Conservation (phyloP, 352 stramenopile species). For the Phytophthora citrophthora region DNA sequence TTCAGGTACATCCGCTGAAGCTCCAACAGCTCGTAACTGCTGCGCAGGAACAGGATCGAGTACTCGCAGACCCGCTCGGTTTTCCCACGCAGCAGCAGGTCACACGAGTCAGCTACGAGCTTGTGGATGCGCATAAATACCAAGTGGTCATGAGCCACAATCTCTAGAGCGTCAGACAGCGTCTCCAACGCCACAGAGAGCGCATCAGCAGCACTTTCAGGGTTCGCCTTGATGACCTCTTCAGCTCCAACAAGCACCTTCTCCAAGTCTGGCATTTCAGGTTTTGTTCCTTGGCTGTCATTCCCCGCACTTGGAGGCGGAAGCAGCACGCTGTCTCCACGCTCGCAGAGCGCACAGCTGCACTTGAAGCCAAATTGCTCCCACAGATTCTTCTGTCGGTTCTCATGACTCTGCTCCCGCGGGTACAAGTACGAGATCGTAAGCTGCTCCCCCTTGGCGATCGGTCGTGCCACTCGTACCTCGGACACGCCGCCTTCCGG, state of each 20-base stretch:
- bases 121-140: constrained; percentile 92
- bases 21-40: constrained; percentile 87
- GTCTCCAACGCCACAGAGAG: constrained; percentile 78
- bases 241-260: constrained; percentile 64
- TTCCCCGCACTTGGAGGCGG: constrained; percentile 29
- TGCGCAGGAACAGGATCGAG: constrained; percentile 88
- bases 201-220: constrained; percentile 51
- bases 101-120: constrained; percentile 91
- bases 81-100: constrained; percentile 75
- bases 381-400: constrained; percentile 78
- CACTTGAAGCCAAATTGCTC: constrained; percentile 94
- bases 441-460: constrained; percentile 89
- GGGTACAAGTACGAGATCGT: constrained; percentile 95
- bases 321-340: constrained; percentile 73
- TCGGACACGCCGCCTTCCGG: constrained; percentile 82
- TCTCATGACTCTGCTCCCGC: constrained; percentile 86
- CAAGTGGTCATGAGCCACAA: constrained; percentile 85
- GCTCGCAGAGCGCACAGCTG: constrained; percentile 64
- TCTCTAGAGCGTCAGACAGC: constrained; percentile 82
- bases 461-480: constrained; percentile 87
- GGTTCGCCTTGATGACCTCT: constrained; percentile 61
- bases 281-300: constrained; percentile 22
- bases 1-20: constrained; percentile 87
- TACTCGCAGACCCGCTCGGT: constrained; percentile 80
- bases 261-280: constrained; percentile 66